Percentiles rank a stretch among this genome's conserved stretches.
Evolutionary conservation across 2,329 filamentous ascomycete genomes (phyloP).

Genomic region (Hyphodiscus sp.): DNA sequence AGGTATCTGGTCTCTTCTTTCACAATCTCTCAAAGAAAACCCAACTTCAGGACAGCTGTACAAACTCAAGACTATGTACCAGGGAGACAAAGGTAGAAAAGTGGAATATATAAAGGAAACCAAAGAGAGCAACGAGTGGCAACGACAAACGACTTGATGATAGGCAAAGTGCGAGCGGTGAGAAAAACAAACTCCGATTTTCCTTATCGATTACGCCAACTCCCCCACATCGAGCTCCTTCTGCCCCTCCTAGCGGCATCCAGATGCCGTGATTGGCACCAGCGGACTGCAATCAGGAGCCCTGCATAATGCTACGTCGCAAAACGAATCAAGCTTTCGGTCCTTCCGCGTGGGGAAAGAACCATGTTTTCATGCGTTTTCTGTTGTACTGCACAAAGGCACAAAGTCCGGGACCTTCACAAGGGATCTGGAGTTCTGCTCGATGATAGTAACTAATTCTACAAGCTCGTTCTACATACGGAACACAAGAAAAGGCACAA

Average conservation of each 20-base stretch:
- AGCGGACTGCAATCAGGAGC: not conserved
- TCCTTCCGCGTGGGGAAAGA: not conserved
- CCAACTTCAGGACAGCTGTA: not conserved
- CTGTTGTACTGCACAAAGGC: too few relatives aligned
- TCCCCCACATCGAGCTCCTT: not conserved
- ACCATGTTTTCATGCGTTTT: not conserved
- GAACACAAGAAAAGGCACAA: constrained; percentile 8
- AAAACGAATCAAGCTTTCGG: constrained; percentile 1
- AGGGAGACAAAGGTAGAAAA: not conserved
- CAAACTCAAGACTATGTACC: too few relatives aligned
- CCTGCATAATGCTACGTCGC: not conserved
- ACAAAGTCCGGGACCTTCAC: constrained; percentile 1
- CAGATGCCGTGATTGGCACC: not conserved
- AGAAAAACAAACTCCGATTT: constrained; percentile 1
- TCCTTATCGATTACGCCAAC: not conserved
- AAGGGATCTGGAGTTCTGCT: not conserved
- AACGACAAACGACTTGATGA: not conserved
- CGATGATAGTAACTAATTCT: constrained; percentile 15
- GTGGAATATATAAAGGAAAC: not conserved
- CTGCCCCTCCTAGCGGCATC: not conserved
- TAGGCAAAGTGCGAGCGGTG: not conserved
- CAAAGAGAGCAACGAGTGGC: not conserved
- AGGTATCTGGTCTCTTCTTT: constrained; percentile 8
- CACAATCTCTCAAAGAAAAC: too few relatives aligned
- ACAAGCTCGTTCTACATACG: constrained; percentile 20